These are phyloP conservation scores for Angophora floribunda DNA, from an alignment of 345 rosid genomes.

Conservation along the genomic window DNA sequence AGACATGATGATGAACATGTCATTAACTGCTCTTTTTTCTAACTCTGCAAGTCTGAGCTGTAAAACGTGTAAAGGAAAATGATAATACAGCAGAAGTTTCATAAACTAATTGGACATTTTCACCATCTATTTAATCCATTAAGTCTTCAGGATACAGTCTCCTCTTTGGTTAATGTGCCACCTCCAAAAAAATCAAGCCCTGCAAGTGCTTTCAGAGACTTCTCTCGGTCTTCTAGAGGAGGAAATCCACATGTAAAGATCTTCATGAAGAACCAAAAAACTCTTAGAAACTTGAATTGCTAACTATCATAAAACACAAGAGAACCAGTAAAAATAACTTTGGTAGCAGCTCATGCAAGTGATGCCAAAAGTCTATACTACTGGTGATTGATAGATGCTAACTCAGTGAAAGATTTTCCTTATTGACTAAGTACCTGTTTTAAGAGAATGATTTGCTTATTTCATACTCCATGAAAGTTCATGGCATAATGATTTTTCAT, in stretches of 20 bases:
- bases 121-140: not conserved
- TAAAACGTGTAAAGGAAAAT: constrained; percentile 19
- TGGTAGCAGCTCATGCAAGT: not conserved
- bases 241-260: constrained; percentile 92
- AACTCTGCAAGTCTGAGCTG: constrained; percentile 58
- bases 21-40: constrained; percentile 63
- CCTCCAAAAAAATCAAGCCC: constrained; percentile 85
- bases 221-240: constrained; percentile 76
- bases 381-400: not conserved
- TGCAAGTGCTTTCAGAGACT: constrained; percentile 54
- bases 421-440: not conserved
- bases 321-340: not conserved
- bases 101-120: not conserved
- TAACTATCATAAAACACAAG: not conserved
- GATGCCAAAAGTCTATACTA: not conserved
- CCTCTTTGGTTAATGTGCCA: constrained; percentile 68
- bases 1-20: constrained; percentile 84
- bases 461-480: not conserved
- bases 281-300: not conserved
- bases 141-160: constrained; percentile 46
- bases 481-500: not conserved
- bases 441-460: not conserved
- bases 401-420: not conserved
- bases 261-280: constrained; percentile 16
- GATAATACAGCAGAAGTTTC: not conserved